Base-by-base conservation (phyloP, 345 rosid genomes). In the Cardamine occulta region DNA sequence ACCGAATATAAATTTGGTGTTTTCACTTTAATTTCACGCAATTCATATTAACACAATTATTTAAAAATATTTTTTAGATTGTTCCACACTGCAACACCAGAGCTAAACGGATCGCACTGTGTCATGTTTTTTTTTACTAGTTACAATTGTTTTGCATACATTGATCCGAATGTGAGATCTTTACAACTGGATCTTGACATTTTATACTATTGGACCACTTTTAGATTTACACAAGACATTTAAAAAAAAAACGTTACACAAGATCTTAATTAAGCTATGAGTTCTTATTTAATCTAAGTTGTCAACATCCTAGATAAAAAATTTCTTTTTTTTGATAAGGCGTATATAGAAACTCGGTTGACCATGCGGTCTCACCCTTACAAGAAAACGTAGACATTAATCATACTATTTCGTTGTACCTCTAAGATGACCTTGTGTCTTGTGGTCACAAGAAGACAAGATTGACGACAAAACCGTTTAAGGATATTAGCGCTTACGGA, bases 391-490 rank as follows among this genome's bases (percentile, higher is more conserved):
- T 70, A 56, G 66, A 19, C 61, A 71, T 48, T 34, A 70, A 60
- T 68, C 69, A 69, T 35, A 31, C 8, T 44, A 32, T 69, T 42
- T 14, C 47, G 29, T 67, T 53, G 69, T 75, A 62, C 57, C 69
- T 68, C 15, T 48, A 60, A 59, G 35, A 42, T 68, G 68, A 42
- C 14, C 73, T 45, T 47, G 51, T 47, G 51, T 7, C 51, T 59
- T 75, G 74, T 75, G 74, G 74, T 68, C 74, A 76, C 70, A 76
- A 62, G 52, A 32, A 53, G 62, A 68, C 74, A 75, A 75, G 63
- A 60, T 24, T 61, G 58, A 23, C 54, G 64, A 52, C 63, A 62
- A 76, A 61, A 23, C 49, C 19, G 63, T 76, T 61, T 61, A 52
- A 61, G 64, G 58, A 52, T 42, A 48, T 42, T 31, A 76, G 47